phyloP scores from a whole-genome alignment of 345 rosid genomes.

The Gossypioides kirkii region DNA sequence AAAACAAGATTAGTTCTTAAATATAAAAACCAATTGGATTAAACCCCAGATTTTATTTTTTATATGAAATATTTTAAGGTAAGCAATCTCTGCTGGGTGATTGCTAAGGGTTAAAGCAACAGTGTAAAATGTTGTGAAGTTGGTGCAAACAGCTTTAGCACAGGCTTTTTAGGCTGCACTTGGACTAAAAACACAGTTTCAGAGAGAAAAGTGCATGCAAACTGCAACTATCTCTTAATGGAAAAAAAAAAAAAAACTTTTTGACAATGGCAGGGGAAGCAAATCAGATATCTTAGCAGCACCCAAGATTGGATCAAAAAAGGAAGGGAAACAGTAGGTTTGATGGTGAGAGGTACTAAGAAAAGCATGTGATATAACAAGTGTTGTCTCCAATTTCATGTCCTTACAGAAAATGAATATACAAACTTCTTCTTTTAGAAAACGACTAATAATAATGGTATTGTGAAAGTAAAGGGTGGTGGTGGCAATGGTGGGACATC shows the following conservation, averaged over 20 bases:
- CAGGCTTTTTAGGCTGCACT: constrained; percentile 14
- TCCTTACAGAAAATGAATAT: neutral
- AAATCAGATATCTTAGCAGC: neutral
- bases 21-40: neutral
- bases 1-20: neutral
- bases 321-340: constrained; percentile 14
- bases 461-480: neutral
- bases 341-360: constrained; percentile 5
- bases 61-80: neutral
- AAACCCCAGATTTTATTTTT: neutral
- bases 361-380: constrained; percentile 26
- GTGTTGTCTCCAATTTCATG: constrained; percentile 17
- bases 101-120: neutral
- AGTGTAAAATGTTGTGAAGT: neutral
- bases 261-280: constrained; percentile 15
- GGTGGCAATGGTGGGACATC: constrained; percentile 20
- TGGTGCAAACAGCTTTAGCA: constrained; percentile 7
- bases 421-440: neutral
- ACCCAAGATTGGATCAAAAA: constrained; percentile 11
- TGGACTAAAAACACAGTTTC: neutral
- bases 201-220: constrained; percentile 20
- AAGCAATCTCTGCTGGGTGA: neutral
- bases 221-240: constrained; percentile 14
- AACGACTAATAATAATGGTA: neutral
- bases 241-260: neutral